These are phyloP conservation scores for Aegilops sharonensis DNA, from an alignment of 176 grass and related monocot genomes.

Conservation along the genomic window DNA sequence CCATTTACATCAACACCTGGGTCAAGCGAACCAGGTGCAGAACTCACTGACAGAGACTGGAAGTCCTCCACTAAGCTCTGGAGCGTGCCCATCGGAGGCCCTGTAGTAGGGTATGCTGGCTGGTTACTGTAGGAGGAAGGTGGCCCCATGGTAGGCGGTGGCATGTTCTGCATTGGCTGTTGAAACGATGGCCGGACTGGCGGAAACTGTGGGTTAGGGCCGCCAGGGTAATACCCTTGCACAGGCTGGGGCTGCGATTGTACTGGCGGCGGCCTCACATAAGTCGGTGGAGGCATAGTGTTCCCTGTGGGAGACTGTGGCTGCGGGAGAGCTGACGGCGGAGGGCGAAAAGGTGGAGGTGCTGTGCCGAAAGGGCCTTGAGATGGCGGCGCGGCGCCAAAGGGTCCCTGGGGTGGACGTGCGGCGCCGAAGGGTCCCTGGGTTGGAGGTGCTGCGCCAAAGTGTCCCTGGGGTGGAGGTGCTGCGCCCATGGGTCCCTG, in stretches of 20 bases:
- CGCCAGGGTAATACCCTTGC: constrained; percentile 46
- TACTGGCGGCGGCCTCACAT: constrained; percentile 32
- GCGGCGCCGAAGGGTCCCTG: not conserved
- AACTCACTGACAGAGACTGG: constrained; percentile 77
- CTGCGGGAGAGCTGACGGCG: constrained; percentile 10
- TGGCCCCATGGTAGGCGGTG: constrained; percentile 41
- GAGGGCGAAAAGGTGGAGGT: constrained; percentile 37
- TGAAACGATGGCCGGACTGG: constrained; percentile 32
- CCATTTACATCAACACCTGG: constrained; percentile 67
- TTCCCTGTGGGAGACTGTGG: constrained; percentile 30
- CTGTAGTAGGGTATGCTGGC: constrained; percentile 40
- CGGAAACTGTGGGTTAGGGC: constrained; percentile 39
- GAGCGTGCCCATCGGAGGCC: constrained; percentile 33
- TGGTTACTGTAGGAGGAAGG: constrained; percentile 38
- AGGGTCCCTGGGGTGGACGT: not conserved
- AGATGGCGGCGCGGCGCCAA: not conserved
- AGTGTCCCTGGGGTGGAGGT: not conserved
- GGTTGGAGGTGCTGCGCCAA: not conserved
- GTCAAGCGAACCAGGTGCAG: constrained; percentile 71
- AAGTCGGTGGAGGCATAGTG: constrained; percentile 8
- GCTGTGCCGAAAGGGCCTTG: constrained; percentile 7
- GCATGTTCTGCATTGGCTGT: constrained; percentile 43
- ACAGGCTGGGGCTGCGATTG: constrained; percentile 27
- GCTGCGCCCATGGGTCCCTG: not conserved
- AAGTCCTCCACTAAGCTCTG: constrained; percentile 90